A percentile compares a stretch with the other conserved stretches of the same genome.
Evolutionary conservation across 352 stramenopile genomes (phyloP).

Genomic region (Blastocystis sp.): DNA sequence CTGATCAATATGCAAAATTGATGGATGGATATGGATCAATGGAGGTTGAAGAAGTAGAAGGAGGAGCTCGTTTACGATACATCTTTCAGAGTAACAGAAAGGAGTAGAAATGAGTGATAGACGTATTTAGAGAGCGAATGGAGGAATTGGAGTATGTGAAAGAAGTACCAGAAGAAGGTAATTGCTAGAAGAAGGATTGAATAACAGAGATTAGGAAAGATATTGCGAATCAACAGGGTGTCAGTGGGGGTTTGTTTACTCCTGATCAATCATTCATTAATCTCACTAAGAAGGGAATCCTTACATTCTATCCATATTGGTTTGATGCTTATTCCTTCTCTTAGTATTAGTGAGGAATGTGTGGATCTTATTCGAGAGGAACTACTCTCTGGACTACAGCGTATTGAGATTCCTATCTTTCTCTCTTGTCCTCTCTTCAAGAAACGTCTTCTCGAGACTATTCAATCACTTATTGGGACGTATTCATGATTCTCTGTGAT

Average conservation of each 20-base stretch:
- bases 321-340: not conserved
- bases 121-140: not conserved
- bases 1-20: not conserved
- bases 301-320: slow-evolving; percentile 27
- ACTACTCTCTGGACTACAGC: not conserved
- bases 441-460: not conserved
- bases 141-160: slow-evolving; percentile 22
- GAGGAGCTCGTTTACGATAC: slow-evolving; percentile 90
- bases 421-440: slow-evolving; percentile 18
- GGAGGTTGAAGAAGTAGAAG: slow-evolving; percentile 82
- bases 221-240: slow-evolving; percentile 13
- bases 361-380: slow-evolving; percentile 3
- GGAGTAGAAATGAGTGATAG: not conserved
- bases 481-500: slow-evolving; percentile 37
- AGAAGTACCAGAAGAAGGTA: not conserved
- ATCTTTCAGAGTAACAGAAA: slow-evolving; percentile 77
- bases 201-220: not conserved
- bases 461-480: slow-evolving; percentile 84
- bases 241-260: not conserved
- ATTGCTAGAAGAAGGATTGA: not conserved
- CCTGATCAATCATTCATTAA: slow-evolving; percentile 23
- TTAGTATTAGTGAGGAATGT: slow-evolving; percentile 3
- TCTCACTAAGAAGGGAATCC: slow-evolving; percentile 16
- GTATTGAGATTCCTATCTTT: not conserved
- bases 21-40: slow-evolving; percentile 66